phyloP scores from a whole-genome alignment of 257 asterid species.

The Fraxinus americana region DNA sequence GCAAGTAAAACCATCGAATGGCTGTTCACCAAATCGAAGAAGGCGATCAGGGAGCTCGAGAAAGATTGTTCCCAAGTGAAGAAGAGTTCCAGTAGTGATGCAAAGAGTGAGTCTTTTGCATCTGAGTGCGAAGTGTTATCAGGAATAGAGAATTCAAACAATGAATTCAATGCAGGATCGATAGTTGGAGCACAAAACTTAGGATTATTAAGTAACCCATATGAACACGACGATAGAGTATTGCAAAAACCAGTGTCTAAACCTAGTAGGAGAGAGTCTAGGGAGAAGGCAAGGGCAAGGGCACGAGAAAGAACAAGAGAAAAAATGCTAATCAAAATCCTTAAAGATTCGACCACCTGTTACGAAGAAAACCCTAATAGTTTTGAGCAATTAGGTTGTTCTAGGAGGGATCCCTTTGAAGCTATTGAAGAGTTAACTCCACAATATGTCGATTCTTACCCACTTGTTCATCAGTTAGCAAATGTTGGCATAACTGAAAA shows the following conservation, averaged over 20 bases:
- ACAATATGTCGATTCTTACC: neutral
- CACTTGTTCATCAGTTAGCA: constrained; percentile 30
- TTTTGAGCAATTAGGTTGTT: constrained; percentile 32
- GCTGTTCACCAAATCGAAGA: constrained; percentile 62
- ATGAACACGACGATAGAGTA: constrained; percentile 2
- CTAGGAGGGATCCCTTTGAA: constrained; percentile 25
- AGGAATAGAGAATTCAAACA: constrained; percentile 29
- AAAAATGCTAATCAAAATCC: constrained; percentile 44
- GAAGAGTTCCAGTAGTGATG: constrained; percentile 16
- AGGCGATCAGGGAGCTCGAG: constrained; percentile 56
- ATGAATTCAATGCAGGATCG: constrained; percentile 5
- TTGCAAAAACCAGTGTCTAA: neutral
- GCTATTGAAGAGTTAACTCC: constrained; percentile 33
- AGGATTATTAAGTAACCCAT: neutral
- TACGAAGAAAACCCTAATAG: constrained; percentile 34
- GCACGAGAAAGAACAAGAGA: constrained; percentile 55
- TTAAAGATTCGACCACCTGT: neutral
- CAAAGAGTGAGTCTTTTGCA: constrained; percentile 39
- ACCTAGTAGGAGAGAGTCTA: constrained; percentile 32
- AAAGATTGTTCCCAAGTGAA: constrained; percentile 27
- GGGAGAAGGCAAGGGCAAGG: constrained; percentile 62
- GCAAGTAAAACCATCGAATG: constrained; percentile 82
- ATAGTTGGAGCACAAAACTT: neutral
- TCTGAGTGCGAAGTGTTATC: constrained; percentile 53
- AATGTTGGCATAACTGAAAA: constrained; percentile 51